phyloP scores from a whole-genome alignment of 179 eudicot genomes.

The Dionaea muscipula region DNA sequence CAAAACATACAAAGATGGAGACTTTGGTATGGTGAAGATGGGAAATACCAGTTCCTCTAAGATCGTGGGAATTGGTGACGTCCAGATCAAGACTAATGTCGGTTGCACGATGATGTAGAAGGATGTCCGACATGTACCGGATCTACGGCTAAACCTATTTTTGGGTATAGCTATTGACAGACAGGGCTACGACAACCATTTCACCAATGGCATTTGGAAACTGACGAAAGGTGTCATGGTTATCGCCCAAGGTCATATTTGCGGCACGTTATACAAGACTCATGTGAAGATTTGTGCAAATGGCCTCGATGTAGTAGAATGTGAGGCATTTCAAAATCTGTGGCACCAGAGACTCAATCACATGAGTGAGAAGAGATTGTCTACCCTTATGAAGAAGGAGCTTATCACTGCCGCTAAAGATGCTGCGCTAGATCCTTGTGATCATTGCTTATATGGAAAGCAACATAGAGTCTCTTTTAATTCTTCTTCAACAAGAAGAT shows the following conservation, averaged over 20 bases:
- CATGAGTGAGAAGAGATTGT: not conserved
- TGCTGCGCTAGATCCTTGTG: not conserved
- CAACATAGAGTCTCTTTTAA: slow-evolving; percentile 1
- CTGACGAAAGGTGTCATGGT: no score
- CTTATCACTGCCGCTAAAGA: not conserved
- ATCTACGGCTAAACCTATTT: no score
- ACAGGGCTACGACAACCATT: no score
- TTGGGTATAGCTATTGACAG: no score
- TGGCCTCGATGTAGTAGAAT: no score
- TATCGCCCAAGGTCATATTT: no score
- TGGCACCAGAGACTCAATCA: not conserved
- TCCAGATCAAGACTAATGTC: not conserved
- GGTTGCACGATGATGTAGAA: no score
- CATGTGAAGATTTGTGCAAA: no score
- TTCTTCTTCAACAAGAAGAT: not conserved
- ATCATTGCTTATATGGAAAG: not conserved
- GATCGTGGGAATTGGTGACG: not conserved
- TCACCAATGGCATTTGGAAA: not conserved
- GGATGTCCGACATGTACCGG: no score
- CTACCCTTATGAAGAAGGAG: not conserved
- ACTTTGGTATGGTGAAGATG: not conserved
- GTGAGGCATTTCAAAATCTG: not conserved
- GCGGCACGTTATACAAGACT: no score
- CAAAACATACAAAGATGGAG: not conserved
- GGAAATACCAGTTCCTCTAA: not conserved